phyloP scores from a whole-genome alignment of 352 stramenopile species.

The Pythium grandisporangium region DNA sequence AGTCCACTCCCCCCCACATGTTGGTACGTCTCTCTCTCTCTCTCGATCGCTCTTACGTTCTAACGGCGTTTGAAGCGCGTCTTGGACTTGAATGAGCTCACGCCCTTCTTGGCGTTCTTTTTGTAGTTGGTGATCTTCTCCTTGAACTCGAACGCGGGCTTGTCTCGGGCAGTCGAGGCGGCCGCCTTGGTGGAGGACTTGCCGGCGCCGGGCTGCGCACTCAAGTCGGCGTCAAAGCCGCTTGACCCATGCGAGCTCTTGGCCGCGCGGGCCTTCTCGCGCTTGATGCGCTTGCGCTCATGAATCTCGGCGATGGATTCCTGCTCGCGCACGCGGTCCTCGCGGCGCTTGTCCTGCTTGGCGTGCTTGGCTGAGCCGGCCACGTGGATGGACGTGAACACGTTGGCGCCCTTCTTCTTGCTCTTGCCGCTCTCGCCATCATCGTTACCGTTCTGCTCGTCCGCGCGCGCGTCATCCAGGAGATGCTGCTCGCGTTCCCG shows the following conservation, averaged over 20 bases:
- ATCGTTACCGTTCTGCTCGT: slow-evolving; percentile 26
- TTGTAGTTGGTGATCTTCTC: slow-evolving; percentile 89
- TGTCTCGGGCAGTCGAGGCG: slow-evolving; percentile 15
- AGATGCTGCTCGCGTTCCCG: slow-evolving; percentile 75
- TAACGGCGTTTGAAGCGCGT: slow-evolving; percentile 78
- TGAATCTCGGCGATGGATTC: slow-evolving; percentile 76
- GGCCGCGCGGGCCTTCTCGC: slow-evolving; percentile 50
- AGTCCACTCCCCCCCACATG: too few species aligned
- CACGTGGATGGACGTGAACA: slow-evolving; percentile 77
- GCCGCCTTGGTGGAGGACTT: slow-evolving; percentile 24
- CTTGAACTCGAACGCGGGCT: slow-evolving; percentile 81
- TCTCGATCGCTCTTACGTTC: slow-evolving; percentile 6
- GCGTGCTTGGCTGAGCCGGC: slow-evolving; percentile 66
- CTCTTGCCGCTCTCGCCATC: slow-evolving; percentile 25
- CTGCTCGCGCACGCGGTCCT: slow-evolving; percentile 43
- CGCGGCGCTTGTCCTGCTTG: slow-evolving; percentile 64
- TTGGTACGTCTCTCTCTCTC: neutral
- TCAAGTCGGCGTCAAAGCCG: slow-evolving; percentile 70
- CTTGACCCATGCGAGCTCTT: slow-evolving; percentile 40
- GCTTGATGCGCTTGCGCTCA: slow-evolving; percentile 72
- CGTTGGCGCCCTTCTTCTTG: slow-evolving; percentile 35
- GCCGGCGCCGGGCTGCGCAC: slow-evolving; percentile 20
- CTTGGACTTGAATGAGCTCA: slow-evolving; percentile 89
- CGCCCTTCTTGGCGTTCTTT: slow-evolving; percentile 84
- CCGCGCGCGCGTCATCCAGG: slow-evolving; percentile 46